These are phyloP conservation scores for Beauveria australis DNA, from an alignment of 2,329 filamentous ascomycete species.

Conservation along the genomic window DNA sequence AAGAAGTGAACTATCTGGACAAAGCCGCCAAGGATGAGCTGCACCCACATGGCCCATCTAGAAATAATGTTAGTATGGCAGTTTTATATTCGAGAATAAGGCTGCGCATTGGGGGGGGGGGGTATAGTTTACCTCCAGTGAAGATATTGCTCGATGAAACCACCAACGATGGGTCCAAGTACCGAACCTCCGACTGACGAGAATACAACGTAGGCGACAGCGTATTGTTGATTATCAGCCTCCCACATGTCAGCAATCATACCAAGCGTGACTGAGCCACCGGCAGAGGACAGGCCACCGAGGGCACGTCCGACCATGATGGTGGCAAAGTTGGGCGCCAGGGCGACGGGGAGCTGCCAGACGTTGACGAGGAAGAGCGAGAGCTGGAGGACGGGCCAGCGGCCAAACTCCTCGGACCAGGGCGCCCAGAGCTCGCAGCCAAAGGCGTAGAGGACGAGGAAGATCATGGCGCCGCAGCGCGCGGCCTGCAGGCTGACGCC, in stretches of 20 bases:
- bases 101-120: background rate
- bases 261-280: slow-evolving; percentile 64
- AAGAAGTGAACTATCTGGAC: slow-evolving; percentile 61
- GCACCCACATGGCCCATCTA: slow-evolving; percentile 70
- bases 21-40: slow-evolving; percentile 66
- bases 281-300: slow-evolving; percentile 62
- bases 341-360: slow-evolving; percentile 63
- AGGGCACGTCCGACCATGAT: slow-evolving; percentile 63
- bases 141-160: slow-evolving; percentile 61
- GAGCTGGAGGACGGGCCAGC: slow-evolving; percentile 65
- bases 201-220: slow-evolving; percentile 68
- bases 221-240: slow-evolving; percentile 62
- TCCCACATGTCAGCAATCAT: slow-evolving; percentile 73
- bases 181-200: slow-evolving; percentile 72
- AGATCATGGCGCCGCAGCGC: slow-evolving; percentile 67
- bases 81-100: background rate
- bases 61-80: slow-evolving; percentile 9
- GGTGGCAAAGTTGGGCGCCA: slow-evolving; percentile 64
- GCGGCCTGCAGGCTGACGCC: slow-evolving; percentile 59
- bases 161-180: slow-evolving; percentile 69
- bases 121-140: slow-evolving; percentile 51
- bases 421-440: slow-evolving; percentile 85
- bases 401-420: slow-evolving; percentile 76
- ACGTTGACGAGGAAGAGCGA: slow-evolving; percentile 70
- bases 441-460: slow-evolving; percentile 73